Percentiles rank a stretch among this genome's conserved stretches.
Evolutionary conservation across 2,329 filamentous ascomycete genomes (phyloP).

Genomic region (Torrubiellomyces zombiae): DNA sequence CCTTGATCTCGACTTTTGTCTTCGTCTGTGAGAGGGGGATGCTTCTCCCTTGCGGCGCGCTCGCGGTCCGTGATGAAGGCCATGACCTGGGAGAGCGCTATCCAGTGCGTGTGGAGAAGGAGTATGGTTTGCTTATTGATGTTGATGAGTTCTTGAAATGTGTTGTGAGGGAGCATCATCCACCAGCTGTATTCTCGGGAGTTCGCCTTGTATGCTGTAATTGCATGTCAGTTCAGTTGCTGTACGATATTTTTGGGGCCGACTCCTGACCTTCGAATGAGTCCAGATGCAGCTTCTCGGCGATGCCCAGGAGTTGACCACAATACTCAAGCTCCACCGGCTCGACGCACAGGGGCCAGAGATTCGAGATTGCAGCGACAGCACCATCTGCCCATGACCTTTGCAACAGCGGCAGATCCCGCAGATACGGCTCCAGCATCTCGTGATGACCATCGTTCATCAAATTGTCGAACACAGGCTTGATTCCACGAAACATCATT

Average conservation of each 20-base stretch:
- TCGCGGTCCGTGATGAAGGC: conserved; percentile 27
- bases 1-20: conserved; percentile 21
- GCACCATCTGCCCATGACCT: conserved; percentile 30
- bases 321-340: conserved; percentile 29
- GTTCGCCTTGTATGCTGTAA: conserved; percentile 31
- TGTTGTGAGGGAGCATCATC: conserved; percentile 37
- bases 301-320: conserved; percentile 25
- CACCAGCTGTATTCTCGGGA: conserved; percentile 37
- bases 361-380: conserved; percentile 20
- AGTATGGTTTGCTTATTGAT: conserved; percentile 26
- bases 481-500: conserved; percentile 31
- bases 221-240: conserved; percentile 3
- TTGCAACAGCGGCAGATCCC: conserved; percentile 26
- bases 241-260: too few species aligned
- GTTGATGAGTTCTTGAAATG: conserved; percentile 34
- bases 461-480: conserved; percentile 32
- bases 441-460: conserved; percentile 22
- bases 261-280: conserved; percentile 31
- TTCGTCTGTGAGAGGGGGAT: conserved; percentile 8
- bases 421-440: conserved; percentile 27
- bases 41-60: conserved; percentile 14
- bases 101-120: conserved; percentile 36
- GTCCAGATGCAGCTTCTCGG: conserved; percentile 32
- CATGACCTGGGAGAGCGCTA: conserved; percentile 38
- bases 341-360: conserved; percentile 26